These are phyloP conservation scores for Debaryomycetaceae sp. DNA, from an alignment of 1,139 yeast species.

Conservation along the genomic window DNA sequence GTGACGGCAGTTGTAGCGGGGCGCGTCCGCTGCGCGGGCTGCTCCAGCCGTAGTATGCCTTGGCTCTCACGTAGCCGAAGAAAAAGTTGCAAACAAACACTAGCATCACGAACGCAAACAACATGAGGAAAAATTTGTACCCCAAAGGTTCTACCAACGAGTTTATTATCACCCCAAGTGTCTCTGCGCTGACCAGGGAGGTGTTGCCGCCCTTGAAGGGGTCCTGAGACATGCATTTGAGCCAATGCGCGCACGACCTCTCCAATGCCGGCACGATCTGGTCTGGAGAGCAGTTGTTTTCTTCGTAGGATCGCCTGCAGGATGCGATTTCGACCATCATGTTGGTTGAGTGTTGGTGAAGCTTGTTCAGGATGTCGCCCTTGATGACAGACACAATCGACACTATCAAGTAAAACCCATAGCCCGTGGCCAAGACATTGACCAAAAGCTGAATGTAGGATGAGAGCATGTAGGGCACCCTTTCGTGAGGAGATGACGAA, in stretches of 20 bases:
- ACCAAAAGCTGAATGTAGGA: slow-evolving; percentile 55
- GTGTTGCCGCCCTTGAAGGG: slow-evolving; percentile 40
- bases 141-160: slow-evolving; percentile 65
- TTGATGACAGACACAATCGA: slow-evolving; percentile 45
- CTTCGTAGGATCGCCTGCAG: slow-evolving; percentile 49
- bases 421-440: slow-evolving; percentile 43
- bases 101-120: slow-evolving; percentile 24
- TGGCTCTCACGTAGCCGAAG: slow-evolving; percentile 47
- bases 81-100: slow-evolving; percentile 39
- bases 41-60: slow-evolving; percentile 35
- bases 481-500: slow-evolving; percentile 33
- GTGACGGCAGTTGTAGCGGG: no score
- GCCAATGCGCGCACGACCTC: slow-evolving; percentile 56
- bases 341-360: slow-evolving; percentile 38
- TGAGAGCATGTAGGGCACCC: slow-evolving; percentile 50
- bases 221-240: slow-evolving; percentile 58
- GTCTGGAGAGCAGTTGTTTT: slow-evolving; percentile 56
- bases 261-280: slow-evolving; percentile 59
- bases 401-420: slow-evolving; percentile 39
- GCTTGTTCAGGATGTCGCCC: slow-evolving; percentile 49
- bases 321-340: slow-evolving; percentile 39
- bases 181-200: slow-evolving; percentile 58
- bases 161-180: slow-evolving; percentile 60
- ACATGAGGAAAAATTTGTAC: slow-evolving; percentile 47
- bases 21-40: not conserved